A percentile compares a stretch with the other conserved stretches of the same genome.
Conservation (phyloP, 2,329 filamentous ascomycete genomes). For the Talaromyces sp. region DNA sequence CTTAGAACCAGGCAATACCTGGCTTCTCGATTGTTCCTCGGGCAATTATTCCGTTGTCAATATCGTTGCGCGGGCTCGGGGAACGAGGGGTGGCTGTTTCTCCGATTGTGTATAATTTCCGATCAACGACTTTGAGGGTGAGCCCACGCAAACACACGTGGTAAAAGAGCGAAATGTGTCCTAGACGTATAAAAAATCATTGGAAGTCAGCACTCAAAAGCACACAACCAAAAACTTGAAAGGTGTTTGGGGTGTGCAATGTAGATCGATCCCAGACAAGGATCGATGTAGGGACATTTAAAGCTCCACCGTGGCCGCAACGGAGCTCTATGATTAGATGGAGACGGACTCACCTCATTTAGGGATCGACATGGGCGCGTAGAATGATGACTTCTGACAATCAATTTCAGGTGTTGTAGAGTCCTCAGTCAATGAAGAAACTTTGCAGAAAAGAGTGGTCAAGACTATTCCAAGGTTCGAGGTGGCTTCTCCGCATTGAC, state of each 20-base stretch:
- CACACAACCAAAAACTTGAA: background rate
- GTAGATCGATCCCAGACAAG: background rate
- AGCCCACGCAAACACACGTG: constrained; percentile 2
- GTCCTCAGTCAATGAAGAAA: background rate
- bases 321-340: constrained; percentile 4
- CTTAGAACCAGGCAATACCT: background rate
- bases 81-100: background rate
- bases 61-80: background rate
- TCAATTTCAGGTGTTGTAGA: background rate
- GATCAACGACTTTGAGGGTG: background rate
- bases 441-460: background rate
- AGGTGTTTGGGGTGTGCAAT: background rate
- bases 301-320: constrained; percentile 19
- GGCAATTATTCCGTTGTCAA: background rate
- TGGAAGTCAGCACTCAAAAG: background rate
- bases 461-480: background rate
- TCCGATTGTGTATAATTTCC: background rate
- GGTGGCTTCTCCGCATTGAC: background rate
- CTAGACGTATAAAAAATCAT: background rate
- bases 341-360: constrained; percentile 6
- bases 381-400: background rate
- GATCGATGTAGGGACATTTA: background rate
- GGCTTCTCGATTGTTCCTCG: background rate
- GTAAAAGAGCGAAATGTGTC: background rate
- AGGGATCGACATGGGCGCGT: background rate